A percentile compares a stretch with the other conserved stretches of the same genome.
phyloP scores from a whole-genome alignment of 2,329 filamentous ascomycete species.

The Keithomyces neogunnii region DNA sequence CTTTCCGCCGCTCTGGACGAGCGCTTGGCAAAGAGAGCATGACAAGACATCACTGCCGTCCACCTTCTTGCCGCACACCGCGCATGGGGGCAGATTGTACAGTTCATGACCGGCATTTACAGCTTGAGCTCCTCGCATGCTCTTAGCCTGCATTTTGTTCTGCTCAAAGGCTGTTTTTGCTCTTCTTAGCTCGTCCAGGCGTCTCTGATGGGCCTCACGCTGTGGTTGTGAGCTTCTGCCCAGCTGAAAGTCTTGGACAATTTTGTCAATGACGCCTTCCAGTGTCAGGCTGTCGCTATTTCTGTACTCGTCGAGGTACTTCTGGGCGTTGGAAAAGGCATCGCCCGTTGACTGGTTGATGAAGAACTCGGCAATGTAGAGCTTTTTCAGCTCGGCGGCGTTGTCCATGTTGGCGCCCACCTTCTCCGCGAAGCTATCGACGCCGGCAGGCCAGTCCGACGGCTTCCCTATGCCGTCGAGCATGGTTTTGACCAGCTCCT shows the following conservation, averaged over 20 bases:
- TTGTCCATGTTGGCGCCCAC: slow-evolving; percentile 23
- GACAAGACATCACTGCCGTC: slow-evolving; percentile 28
- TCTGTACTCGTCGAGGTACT: slow-evolving; percentile 31
- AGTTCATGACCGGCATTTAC: slow-evolving; percentile 21
- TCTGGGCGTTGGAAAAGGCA: slow-evolving; percentile 22
- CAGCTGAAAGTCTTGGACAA: slow-evolving; percentile 22
- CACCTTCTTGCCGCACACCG: slow-evolving; percentile 26
- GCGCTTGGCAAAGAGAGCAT: slow-evolving; percentile 37
- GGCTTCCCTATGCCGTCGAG: slow-evolving; percentile 27
- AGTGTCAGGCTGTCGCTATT: slow-evolving; percentile 18
- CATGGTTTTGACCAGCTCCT: slow-evolving; percentile 28
- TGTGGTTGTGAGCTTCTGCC: slow-evolving; percentile 22
- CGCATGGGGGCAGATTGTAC: slow-evolving; percentile 30
- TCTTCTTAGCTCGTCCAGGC: slow-evolving; percentile 37
- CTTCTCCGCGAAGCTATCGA: slow-evolving; percentile 25
- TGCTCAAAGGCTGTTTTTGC: slow-evolving; percentile 42
- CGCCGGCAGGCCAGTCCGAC: slow-evolving; percentile 20
- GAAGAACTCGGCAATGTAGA: slow-evolving; percentile 35
- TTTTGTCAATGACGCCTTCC: slow-evolving; percentile 25
- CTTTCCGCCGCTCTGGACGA: slow-evolving; percentile 27
- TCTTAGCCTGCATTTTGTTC: slow-evolving; percentile 29
- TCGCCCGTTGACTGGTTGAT: slow-evolving; percentile 25
- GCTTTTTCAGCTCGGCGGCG: slow-evolving; percentile 24
- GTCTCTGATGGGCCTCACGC: slow-evolving; percentile 27
- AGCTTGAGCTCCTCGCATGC: slow-evolving; percentile 21